Evolutionary conservation across 352 stramenopile species (phyloP).

Genomic region (Phytophthora parvispora): DNA sequence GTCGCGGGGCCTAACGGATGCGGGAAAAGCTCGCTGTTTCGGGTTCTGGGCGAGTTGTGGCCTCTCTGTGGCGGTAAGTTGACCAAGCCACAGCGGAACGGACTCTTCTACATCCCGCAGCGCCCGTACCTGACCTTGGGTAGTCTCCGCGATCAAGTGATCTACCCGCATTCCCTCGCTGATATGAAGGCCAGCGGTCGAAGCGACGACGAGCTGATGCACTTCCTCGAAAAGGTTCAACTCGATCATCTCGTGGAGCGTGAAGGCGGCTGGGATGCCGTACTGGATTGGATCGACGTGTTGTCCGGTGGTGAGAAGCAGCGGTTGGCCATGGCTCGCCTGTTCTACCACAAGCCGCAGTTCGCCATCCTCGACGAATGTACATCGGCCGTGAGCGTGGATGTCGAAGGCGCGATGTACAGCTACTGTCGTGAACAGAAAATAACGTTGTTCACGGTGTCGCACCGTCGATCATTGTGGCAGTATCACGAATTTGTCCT

Average conservation of each 20-base stretch:
- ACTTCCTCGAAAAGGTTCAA: slow-evolving; percentile 79
- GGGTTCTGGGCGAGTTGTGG: slow-evolving; percentile 88
- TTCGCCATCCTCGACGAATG: slow-evolving; percentile 92
- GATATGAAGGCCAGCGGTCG: slow-evolving; percentile 55
- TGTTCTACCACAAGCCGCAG: slow-evolving; percentile 90
- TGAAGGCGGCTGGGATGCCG: slow-evolving; percentile 72
- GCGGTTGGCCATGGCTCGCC: slow-evolving; percentile 83
- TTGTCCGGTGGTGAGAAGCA: slow-evolving; percentile 92
- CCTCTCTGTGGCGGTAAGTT: slow-evolving; percentile 75
- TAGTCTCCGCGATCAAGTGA: slow-evolving; percentile 91
- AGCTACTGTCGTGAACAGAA: slow-evolving; percentile 75
- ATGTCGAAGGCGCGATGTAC: slow-evolving; percentile 90
- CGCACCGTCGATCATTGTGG: slow-evolving; percentile 88
- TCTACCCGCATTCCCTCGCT: slow-evolving; percentile 80
- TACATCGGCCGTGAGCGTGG: slow-evolving; percentile 78
- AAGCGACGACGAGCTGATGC: slow-evolving; percentile 64
- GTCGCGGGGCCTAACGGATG: slow-evolving; percentile 82
- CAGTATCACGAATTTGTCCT: slow-evolving; percentile 89
- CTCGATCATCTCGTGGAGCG: slow-evolving; percentile 73
- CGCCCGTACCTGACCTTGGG: slow-evolving; percentile 87
- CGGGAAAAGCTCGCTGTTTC: slow-evolving; percentile 88
- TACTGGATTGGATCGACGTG: slow-evolving; percentile 87
- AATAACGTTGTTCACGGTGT: slow-evolving; percentile 93
- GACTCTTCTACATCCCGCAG: slow-evolving; percentile 90
- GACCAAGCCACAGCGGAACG: slow-evolving; percentile 72